Evolutionary conservation across 352 stramenopile genomes (phyloP), one percentile per base, ranked within the genome.

Genomic region (Phytophthora cactorum): DNA sequence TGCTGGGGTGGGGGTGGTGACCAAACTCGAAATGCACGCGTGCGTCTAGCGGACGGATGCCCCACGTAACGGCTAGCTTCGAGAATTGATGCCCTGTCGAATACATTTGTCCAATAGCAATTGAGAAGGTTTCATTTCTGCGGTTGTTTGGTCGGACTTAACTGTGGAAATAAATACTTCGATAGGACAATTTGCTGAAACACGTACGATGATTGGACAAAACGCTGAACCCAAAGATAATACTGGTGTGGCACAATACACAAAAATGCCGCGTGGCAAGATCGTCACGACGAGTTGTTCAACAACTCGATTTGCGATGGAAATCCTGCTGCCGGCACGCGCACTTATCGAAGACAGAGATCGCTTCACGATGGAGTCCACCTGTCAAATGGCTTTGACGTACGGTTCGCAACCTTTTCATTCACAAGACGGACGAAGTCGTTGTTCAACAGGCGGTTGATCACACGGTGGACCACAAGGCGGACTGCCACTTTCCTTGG

Each of bases 1-100:
- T 60, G 38, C 54, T 57, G 34, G 28, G 9, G 28, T 45, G 55
- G 32, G 54, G 54, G 43, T 11, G 52, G 58, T 63, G 67, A 78
- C 53, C 53, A 75, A 71, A 66, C 59, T 70, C 57, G 50, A 80
- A 80, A 77, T 80, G 63, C 68, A 52, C 39, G n/a, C 52, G 46
- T 60, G 45, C 54, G 32, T 62, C 49, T 44, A 75, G 57, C 68
- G 56, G 63, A 56, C 44, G 44, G 55, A 38, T 54, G 29, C 41
- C 29, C 52, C 36, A 50, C 12, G 55, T 68, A 74, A 70, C 54
- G 46, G 49, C 17, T 15, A 4, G 4, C 38, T 63, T 51, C n/a
- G 27, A 66, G 8, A 77, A 3, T 57, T 12, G 10, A 77, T 77
- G 15, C 10, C 50, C 51, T 52, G 32, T 22, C 2, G 2, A 62